Evolutionary conservation across 2,329 filamentous ascomycete genomes (phyloP).

Genomic region (Colletotrichum truncatum): DNA sequence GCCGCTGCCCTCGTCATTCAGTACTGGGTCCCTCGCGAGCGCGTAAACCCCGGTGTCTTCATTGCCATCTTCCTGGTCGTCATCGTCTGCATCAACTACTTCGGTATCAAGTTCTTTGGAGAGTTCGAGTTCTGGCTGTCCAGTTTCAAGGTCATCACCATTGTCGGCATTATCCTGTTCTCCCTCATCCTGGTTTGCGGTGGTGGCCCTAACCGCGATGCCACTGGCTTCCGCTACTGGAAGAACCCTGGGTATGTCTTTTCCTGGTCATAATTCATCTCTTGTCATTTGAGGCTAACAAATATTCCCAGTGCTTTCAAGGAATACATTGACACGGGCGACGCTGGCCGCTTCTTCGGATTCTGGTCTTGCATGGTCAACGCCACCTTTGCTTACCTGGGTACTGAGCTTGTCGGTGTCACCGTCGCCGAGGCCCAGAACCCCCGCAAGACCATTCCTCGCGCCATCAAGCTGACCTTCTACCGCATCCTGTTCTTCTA

Average conservation of each 20-base stretch:
- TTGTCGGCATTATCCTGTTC: conserved; percentile 72
- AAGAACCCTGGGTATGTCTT: conserved; percentile 59
- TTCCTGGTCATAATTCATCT: not conserved
- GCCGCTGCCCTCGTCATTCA: conserved; percentile 82
- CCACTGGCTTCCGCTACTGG: conserved; percentile 75
- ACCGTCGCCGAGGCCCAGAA: conserved; percentile 84
- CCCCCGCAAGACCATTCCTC: conserved; percentile 78
- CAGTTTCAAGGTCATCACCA: conserved; percentile 75
- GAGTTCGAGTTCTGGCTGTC: conserved; percentile 71
- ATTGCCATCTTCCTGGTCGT: conserved; percentile 75
- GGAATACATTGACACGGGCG: conserved; percentile 50
- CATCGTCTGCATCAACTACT: conserved; percentile 75
- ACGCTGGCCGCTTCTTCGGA: conserved; percentile 64
- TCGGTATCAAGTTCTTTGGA: conserved; percentile 74
- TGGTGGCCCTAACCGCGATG: conserved; percentile 70
- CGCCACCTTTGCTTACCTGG: conserved; percentile 82
- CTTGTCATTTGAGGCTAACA: conserved; percentile 3
- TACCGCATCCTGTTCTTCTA: conserved; percentile 87
- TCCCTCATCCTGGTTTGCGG: conserved; percentile 71
- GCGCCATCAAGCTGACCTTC: conserved; percentile 82
- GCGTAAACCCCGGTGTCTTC: conserved; percentile 81
- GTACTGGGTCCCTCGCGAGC: conserved; percentile 74
- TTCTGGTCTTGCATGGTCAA: conserved; percentile 80
- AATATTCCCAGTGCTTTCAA: conserved; percentile 54
- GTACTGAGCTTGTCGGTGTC: conserved; percentile 80